Evolutionary conservation across 208 protist species (phyloP).

Genomic region (Entamoeba moshkovskii): DNA sequence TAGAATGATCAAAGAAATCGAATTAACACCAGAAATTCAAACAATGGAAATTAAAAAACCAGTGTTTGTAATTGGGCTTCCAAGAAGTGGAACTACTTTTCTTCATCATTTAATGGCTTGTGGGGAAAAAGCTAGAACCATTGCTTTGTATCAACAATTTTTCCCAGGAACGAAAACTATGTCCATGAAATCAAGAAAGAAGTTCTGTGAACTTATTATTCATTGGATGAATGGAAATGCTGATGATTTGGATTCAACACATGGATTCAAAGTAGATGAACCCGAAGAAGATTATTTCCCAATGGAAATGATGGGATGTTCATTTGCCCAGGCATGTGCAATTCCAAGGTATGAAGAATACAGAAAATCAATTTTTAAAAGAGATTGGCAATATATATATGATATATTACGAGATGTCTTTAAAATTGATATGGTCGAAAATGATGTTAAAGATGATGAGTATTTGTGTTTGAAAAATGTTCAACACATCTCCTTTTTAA

Average conservation of each 20-base stretch:
- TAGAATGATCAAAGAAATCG: background rate
- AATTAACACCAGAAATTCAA: background rate
- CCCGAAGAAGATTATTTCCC: background rate
- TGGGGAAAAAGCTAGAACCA: background rate
- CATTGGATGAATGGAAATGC: background rate
- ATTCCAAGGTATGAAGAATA: background rate
- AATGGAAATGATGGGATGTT: background rate
- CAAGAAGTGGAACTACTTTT: background rate
- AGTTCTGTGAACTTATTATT: background rate
- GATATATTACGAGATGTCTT: background rate
- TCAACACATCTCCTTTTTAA: background rate
- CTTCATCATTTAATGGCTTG: background rate
- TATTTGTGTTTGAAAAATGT: background rate
- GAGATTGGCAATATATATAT: background rate
- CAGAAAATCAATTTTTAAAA: background rate
- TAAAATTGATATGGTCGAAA: background rate
- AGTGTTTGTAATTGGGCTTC: background rate
- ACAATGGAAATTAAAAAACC: background rate
- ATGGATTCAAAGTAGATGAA: background rate
- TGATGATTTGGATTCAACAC: background rate
- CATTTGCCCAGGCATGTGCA: background rate
- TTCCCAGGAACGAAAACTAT: background rate
- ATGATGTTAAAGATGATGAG: background rate
- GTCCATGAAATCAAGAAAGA: background rate
- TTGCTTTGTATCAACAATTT: background rate